Base-by-base conservation (phyloP, 1,284 basidiomycete genomes). In the Ustilago nuda region DNA sequence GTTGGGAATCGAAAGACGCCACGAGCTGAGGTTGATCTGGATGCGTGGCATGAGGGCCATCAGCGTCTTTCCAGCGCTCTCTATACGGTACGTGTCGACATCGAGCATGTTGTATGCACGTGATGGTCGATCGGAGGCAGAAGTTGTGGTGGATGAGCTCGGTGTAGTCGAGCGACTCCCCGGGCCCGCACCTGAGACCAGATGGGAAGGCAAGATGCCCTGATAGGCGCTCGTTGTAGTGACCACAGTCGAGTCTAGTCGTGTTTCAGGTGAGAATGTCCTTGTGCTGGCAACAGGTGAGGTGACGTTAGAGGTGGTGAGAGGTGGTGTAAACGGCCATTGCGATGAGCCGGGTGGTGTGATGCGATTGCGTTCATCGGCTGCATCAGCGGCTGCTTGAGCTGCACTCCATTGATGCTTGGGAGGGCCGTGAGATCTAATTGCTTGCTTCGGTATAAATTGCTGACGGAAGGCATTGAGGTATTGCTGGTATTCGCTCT, bases 341-440 rank as follows among this genome's bases (percentile, higher is more conserved):
- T 67, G 66, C 15, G 67, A 66, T n/a, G 56, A 17, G 4, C n/a
- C 48, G 9, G 70, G 66, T 6, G 67, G 71, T n/a, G 76, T 71
- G 53, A 61, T 61, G 27, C 62, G 59, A 27, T 56, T 57, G 45
- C 53, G 61, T 32, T 71, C 64, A 39, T 75, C 67, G 33, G 56
- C 69, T 12, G 74, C 79, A 30, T 82, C 79, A 17, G 79, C 80
- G 4, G 66, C 69, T 9, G 77, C 78, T 58, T 80, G 80, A 7
- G 81, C 78, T 12, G 74, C 73, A 35, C 77, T 78, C 80, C 80
- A 82, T 32, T 67, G 75, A 66, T 81, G 81, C 51, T 72, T 72
- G 5, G 69, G 73, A 15, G 74, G 63, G 11, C 68, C 67, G 30
- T 76, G 65, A 27, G 65, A 62, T 33, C 51, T 62, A 17, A 46